Evolutionary conservation across 129 eudicot genomes (phyloP).

Genomic region (Artemisia annua): DNA sequence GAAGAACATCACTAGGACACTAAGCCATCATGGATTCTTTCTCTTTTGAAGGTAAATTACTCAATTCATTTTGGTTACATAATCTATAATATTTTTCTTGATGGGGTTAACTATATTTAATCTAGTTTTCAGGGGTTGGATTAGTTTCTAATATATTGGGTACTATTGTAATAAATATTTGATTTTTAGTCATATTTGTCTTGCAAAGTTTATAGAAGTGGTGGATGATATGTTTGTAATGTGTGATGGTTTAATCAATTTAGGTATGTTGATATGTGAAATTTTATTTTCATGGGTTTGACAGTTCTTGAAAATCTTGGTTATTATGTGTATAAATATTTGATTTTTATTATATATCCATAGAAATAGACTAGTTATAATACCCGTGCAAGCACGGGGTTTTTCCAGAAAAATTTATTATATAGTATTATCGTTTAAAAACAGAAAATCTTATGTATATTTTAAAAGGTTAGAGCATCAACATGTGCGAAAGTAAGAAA

Average conservation of each 20-base stretch:
- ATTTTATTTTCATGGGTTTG: slow-evolving; percentile 23
- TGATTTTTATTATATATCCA: not conserved
- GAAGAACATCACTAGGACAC: slow-evolving; percentile 14
- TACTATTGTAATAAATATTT: too few relatives aligned
- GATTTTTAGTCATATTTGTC: too few relatives aligned
- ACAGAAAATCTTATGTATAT: too few relatives aligned
- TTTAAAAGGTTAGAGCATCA: too few relatives aligned
- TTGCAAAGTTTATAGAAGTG: too few relatives aligned
- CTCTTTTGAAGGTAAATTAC: slow-evolving; percentile 38
- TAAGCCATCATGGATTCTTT: slow-evolving; percentile 38
- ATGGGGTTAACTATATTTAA: slow-evolving; percentile 11
- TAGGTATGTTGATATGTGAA: too few relatives aligned
- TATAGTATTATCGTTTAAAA: too few relatives aligned
- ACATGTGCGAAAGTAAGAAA: too few relatives aligned
- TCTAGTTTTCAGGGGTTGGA: slow-evolving; percentile 19
- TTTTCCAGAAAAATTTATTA: too few relatives aligned
- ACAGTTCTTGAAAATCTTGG: slow-evolving; percentile 3
- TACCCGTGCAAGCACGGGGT: too few relatives aligned
- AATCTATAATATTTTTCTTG: slow-evolving; percentile 15
- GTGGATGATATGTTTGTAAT: too few relatives aligned
- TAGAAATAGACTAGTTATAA: not conserved
- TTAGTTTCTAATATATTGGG: not conserved
- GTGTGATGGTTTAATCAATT: too few relatives aligned
- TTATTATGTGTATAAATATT: slow-evolving; percentile 11
- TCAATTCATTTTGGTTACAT: slow-evolving; percentile 15